Evolutionary conservation across 805 yeast genomes (phyloP).

Genomic region (Isabelozyma heimii): DNA sequence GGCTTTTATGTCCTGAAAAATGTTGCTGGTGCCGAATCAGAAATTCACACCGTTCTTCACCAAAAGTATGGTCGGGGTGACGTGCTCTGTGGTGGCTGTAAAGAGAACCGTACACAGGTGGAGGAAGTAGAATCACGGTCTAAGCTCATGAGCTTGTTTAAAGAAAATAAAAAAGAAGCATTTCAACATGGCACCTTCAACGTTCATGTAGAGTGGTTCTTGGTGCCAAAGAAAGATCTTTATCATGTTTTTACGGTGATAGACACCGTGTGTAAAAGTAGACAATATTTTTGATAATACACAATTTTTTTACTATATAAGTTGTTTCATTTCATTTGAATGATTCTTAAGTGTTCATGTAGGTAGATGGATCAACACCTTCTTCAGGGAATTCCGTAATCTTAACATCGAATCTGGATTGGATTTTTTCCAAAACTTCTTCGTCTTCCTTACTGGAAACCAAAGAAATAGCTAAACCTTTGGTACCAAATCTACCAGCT

Average conservation of each 20-base stretch:
- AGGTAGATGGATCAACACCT: constrained; percentile 96
- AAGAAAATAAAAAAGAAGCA: not conserved
- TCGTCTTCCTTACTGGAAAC: constrained; percentile 85
- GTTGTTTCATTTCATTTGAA: not conserved
- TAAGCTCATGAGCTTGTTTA: constrained; percentile 1
- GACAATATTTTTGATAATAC: constrained; percentile 1
- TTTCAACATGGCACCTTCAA: constrained; percentile 16
- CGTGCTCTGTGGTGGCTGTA: constrained; percentile 48
- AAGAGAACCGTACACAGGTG: not conserved
- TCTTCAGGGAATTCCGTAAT: constrained; percentile 94
- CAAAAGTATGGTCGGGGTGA: constrained; percentile 46
- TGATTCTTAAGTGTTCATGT: constrained; percentile 82
- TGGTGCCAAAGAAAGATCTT: constrained; percentile 45
- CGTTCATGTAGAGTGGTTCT: constrained; percentile 56
- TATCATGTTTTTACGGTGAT: constrained; percentile 27
- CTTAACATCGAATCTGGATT: constrained; percentile 96
- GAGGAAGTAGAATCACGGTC: not conserved
- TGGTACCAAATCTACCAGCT: constrained; percentile 99
- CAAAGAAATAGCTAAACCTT: constrained; percentile 93
- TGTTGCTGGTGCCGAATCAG: constrained; percentile 37
- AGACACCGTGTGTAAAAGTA: constrained; percentile 20
- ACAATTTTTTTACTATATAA: not conserved
- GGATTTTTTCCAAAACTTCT: constrained; percentile 86
- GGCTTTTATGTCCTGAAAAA: constrained; percentile 35
- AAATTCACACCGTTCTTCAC: constrained; percentile 39